Evolutionary conservation across 306 rosid species (phyloP).

Genomic region (Boehmeria nivea): DNA sequence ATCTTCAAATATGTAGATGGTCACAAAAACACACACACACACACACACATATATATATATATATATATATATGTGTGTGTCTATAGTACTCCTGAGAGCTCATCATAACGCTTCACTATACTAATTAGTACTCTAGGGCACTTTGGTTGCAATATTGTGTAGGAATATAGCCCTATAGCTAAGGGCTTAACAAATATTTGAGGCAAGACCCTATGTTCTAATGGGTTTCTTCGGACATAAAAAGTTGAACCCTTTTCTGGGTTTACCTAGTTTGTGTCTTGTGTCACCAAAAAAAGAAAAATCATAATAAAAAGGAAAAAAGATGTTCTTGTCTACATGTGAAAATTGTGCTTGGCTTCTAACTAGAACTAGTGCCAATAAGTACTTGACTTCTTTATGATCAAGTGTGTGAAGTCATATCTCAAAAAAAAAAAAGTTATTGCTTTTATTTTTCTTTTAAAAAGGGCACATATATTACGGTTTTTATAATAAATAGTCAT

Average conservation of each 20-base stretch:
- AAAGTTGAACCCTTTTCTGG: neutral
- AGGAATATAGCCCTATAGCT: neutral
- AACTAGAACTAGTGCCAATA: too few species aligned
- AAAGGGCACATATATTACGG: too few species aligned
- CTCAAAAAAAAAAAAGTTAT: too few species aligned
- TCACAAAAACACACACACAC: too few species aligned
- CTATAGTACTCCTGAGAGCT: too few species aligned
- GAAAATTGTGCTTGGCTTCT: too few species aligned
- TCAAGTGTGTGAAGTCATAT: too few species aligned
- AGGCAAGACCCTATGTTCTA: neutral
- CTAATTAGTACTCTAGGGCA: too few species aligned
- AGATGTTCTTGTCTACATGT: neutral
- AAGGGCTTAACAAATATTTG: too few species aligned
- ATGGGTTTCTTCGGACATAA: neutral
- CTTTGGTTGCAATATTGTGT: neutral
- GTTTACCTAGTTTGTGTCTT: neutral
- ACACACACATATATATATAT: neutral
- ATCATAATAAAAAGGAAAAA: neutral
- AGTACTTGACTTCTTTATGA: too few species aligned
- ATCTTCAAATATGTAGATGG: conserved; percentile 2
- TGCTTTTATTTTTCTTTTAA: too few species aligned
- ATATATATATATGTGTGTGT: neutral
- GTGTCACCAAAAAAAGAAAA: neutral
- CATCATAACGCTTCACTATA: neutral
- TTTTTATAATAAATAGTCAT: too few species aligned